phyloP scores from a whole-genome alignment of 2,329 filamentous ascomycete species.

The Geosmithia morbida region DNA sequence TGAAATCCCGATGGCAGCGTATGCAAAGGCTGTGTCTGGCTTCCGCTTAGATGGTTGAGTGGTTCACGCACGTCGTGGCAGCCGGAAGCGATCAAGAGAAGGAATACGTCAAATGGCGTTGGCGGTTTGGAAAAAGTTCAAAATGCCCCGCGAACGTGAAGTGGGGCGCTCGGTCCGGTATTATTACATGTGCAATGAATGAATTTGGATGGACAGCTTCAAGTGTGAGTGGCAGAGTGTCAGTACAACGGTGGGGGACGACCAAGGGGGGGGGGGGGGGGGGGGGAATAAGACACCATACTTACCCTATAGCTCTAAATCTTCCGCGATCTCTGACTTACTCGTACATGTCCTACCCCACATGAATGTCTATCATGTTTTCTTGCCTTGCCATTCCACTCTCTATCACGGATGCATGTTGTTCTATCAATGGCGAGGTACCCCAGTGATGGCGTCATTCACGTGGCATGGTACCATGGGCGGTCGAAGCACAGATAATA shows the following conservation, averaged over 20 bases:
- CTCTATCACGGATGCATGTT: neutral
- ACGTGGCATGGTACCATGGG: neutral
- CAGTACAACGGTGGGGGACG: neutral
- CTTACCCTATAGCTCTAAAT: no score
- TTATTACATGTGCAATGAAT: no score
- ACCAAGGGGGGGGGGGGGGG: no score
- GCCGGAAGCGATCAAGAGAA: neutral
- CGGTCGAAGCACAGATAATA: no score
- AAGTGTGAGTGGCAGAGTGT: no score
- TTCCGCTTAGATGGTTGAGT: neutral
- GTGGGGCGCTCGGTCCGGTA: neutral
- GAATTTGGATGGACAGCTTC: no score
- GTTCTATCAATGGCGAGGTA: neutral
- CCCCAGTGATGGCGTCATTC: neutral
- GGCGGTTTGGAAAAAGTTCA: neutral
- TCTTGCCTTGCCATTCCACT: neutral
- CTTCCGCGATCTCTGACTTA: no score
- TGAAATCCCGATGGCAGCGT: neutral
- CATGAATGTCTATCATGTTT: neutral
- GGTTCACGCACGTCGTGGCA: neutral
- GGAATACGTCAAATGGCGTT: neutral
- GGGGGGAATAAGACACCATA: no score
- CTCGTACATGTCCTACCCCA: no score
- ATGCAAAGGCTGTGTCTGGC: no score
- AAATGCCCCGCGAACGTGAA: conserved; percentile 1